These are phyloP conservation scores for Penicillium sclerotigenum DNA, from an alignment of 2,329 filamentous ascomycete genomes.

Conservation along the genomic window DNA sequence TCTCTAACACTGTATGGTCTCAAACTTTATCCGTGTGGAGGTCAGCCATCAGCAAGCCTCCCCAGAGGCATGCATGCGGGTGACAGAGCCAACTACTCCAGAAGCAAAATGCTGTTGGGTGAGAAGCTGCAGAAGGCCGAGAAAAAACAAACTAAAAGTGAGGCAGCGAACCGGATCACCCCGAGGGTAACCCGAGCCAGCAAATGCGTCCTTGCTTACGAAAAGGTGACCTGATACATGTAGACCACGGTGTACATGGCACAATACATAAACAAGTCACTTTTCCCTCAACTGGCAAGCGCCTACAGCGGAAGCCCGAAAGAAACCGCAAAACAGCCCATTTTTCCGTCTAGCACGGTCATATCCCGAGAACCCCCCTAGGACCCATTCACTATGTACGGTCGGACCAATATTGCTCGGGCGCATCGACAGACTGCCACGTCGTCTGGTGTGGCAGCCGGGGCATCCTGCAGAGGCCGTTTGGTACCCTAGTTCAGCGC, in stretches of 20 bases:
- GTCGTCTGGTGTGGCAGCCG: constrained; percentile 19
- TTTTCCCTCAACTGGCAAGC: constrained; percentile 1
- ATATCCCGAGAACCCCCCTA: constrained; percentile 1
- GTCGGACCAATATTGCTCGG: constrained; percentile 7
- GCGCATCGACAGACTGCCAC: constrained; percentile 22
- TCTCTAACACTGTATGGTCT: too few relatives aligned
- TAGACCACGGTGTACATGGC: constrained; percentile 1
- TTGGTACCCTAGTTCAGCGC: constrained; percentile 7
- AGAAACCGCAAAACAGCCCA: background rate
- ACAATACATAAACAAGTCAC: constrained; percentile 3
- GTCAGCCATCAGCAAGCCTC: background rate
- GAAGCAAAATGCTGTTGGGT: constrained; percentile 3
- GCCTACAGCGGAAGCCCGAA: constrained; percentile 21
- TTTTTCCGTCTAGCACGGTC: background rate
- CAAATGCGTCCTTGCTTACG: constrained; percentile 8
- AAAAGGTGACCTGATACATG: constrained; percentile 5
- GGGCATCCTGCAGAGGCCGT: constrained; percentile 18
- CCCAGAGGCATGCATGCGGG: background rate
- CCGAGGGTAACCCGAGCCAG: constrained; percentile 24
- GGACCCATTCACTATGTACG: constrained; percentile 2
- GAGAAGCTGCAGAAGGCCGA: constrained; percentile 8
- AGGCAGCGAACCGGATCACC: constrained; percentile 40
- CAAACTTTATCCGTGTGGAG: background rate
- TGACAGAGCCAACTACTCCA: background rate
- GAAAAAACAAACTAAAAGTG: constrained; percentile 29